A percentile compares a stretch with the other conserved stretches of the same genome.
These are phyloP conservation scores for Diaporthe sp. DNA, from an alignment of 2,329 filamentous ascomycete genomes.

Conservation along the genomic window DNA sequence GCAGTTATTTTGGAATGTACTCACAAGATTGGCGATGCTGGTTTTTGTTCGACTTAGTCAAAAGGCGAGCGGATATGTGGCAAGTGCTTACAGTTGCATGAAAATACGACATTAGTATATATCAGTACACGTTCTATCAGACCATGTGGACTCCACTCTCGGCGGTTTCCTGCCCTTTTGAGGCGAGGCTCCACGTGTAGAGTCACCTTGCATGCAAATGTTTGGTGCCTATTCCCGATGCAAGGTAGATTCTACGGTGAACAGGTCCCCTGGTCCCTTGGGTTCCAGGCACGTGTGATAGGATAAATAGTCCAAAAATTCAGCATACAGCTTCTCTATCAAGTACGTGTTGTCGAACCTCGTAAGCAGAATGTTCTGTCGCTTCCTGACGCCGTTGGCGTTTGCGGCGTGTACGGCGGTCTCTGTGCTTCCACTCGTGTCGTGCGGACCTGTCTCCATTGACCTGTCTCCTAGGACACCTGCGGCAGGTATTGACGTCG, in stretches of 20 bases:
- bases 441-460: conserved; percentile 8
- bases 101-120: background rate
- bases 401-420: conserved; percentile 6
- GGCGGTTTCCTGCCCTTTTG: conserved; percentile 5
- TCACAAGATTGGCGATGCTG: background rate
- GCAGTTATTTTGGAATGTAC: background rate
- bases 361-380: background rate
- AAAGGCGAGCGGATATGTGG: background rate
- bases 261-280: background rate
- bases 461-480: background rate
- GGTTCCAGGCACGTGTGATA: background rate
- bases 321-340: background rate
- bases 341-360: background rate
- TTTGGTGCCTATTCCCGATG: background rate
- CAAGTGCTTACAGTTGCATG: conserved; percentile 15
- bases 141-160: conserved; percentile 2
- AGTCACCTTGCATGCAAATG: background rate
- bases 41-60: background rate
- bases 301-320: background rate
- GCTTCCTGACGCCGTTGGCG: background rate
- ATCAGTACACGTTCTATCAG: background rate
- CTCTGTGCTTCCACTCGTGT: background rate
- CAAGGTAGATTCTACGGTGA: background rate
- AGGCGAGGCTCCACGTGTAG: background rate
- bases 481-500: conserved; percentile 4